Base-by-base conservation (phyloP, 768 basidiomycete genomes). In the Kwoniella dendrophila region DNA sequence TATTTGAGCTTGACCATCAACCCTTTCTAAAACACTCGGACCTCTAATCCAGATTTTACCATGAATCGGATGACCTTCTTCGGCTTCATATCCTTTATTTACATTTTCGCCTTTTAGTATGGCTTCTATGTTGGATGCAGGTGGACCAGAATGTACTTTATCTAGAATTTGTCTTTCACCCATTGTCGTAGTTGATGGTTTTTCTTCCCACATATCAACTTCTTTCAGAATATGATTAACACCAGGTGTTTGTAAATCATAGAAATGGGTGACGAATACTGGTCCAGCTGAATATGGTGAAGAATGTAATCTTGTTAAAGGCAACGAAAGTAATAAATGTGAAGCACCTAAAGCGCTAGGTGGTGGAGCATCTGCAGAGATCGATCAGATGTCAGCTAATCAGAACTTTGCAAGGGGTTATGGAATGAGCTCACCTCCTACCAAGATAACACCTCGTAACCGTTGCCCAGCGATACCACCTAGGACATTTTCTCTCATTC, bases 121-220 rank as follows among this genome's bases (percentile, higher is more conserved):
- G 4, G 85, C 86, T 77, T 96, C 94, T 0, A 92, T 82, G 70
- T 94, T 94, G 56, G 87, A 82, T n/a, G 86, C 84, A 2, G 94
- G 93, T 2, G 92, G 87, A 3, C 92, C 93, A 12, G 85, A 84
- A 61, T 85, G 84, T 14, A 83, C 81, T 8, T 50, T 56, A n/a
- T 62, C 62, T n/a, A n/a, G n/a, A n/a, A n/a, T n/a, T n/a, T n/a
- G n/a, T n/a, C n/a, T 41, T 53, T 8, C 51, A 49, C 27, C 49
- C 49, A 20, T 12, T 33, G 20, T 36, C 12, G 11, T 11, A 20
- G n/a, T n/a, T 43, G 26, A 10, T 11, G 32, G 14, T 20, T 22
- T 20, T 4, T 6, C 12, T 22, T 54, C 56, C 27, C 62, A 56
- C 38, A 61, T 54, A 20, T 63, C 59, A 32, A 53, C 76, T 61